A percentile compares a stretch with the other conserved stretches of the same genome.
Conservation (phyloP, 2,329 filamentous ascomycete genomes). For the Curvularia lunata region DNA sequence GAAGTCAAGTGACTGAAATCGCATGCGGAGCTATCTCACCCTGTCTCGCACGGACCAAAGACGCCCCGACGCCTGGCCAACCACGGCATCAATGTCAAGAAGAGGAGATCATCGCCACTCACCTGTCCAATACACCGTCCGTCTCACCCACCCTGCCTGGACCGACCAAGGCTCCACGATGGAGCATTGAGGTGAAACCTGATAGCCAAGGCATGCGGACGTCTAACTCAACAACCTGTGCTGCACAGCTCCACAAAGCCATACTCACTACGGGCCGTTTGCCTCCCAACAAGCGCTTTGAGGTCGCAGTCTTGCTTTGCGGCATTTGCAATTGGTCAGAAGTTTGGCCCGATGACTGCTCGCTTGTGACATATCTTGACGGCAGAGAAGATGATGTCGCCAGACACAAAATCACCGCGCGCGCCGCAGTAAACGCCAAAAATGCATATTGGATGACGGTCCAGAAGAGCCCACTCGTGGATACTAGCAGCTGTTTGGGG, state of each 20-base stretch:
- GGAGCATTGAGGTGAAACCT: conserved; percentile 75
- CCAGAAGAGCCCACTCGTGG: conserved; percentile 58
- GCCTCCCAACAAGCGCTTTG: conserved; percentile 39
- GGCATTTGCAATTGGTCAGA: conserved; percentile 40
- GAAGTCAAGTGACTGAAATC: conserved; percentile 67
- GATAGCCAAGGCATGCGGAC: conserved; percentile 89
- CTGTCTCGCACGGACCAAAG: conserved; percentile 37
- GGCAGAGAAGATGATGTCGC: conserved; percentile 72
- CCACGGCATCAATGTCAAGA: conserved; percentile 38
- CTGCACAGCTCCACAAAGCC: conserved; percentile 75
- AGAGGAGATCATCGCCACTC: conserved; percentile 58
- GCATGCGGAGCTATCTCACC: conserved; percentile 59
- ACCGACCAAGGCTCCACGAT: conserved; percentile 74
- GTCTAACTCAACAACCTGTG: conserved; percentile 74
- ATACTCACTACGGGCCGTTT: conserved; percentile 76
- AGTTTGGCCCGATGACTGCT: conserved; percentile 38
- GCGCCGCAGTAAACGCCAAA: conserved; percentile 65
- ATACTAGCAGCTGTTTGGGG: conserved; percentile 27
- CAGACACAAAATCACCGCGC: conserved; percentile 69
- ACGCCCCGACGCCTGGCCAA: conserved; percentile 36
- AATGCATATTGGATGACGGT: conserved; percentile 59
- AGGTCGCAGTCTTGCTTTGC: conserved; percentile 38
- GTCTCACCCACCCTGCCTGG: conserved; percentile 76
- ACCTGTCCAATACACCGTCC: conserved; percentile 88
- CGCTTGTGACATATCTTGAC: conserved; percentile 53